Evolutionary conservation across 2,329 filamentous ascomycete species (phyloP), one percentile per base, ranked within the genome.

Genomic region (Cordyceps militaris): DNA sequence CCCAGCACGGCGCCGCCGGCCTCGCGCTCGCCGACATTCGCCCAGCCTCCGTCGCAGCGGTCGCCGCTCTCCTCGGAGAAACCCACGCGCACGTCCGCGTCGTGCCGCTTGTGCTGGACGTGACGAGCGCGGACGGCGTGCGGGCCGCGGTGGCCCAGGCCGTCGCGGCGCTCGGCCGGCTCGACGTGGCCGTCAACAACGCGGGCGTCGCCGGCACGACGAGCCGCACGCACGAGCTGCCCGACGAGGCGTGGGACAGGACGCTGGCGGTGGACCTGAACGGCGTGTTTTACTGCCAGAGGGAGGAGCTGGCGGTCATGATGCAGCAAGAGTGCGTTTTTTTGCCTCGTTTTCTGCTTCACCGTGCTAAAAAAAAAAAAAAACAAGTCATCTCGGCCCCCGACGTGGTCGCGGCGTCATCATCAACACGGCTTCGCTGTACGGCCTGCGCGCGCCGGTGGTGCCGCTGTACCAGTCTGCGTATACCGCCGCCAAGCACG

Each of bases 271-370:
- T 84, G 3, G 73, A 76, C 57, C 69, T 83, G 47, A 80, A 85
- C 60, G 71, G 82, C 23, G 76, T 84, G 0, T 84, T 79, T 75
- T 69, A 81, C 24, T 83, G 81, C 61, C 78, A 84, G 63, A 71
- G 74, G 52, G 80, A 79, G 42, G 72, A 84, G 66, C 68, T 83
- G 16, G 64, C 65, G 3, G 69, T 76, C 46, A 82, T 83, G 79
- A 61, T 80, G 16, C 70, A 71, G 44, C 80, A 83, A 63, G 74
- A 80, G 67, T 74, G 63, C 58, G 66, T 59, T 21, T 19, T 13
- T 13, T 26, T 10, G 6, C 4, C 13, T 13, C n/a, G 7, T 23
- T 26, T 28, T 47, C 19, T n/a, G n/a, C n/a, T n/a, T 21, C 7
- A 21, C 10, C 1, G n/a, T 36, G 34, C 34, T 36, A 36, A 36